phyloP scores from a whole-genome alignment of 805 yeast species.

The Ogataea pilisensis region DNA sequence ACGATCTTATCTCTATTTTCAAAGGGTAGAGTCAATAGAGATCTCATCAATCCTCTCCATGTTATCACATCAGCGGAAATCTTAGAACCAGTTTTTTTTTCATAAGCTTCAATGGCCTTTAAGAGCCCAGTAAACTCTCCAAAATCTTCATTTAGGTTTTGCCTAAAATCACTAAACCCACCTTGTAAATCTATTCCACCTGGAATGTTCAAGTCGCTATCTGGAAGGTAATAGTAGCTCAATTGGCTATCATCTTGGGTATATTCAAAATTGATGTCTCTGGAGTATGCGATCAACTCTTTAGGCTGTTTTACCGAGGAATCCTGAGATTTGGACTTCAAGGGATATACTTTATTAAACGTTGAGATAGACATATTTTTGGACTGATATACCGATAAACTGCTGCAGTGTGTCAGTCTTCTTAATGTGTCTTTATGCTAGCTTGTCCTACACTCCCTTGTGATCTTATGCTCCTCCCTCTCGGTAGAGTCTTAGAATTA shows the following conservation, averaged over 20 bases:
- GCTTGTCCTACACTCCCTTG: too few relatives aligned
- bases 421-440: too few relatives aligned
- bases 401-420: too few relatives aligned
- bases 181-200: conserved; percentile 55
- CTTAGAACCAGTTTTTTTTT: conserved; percentile 42
- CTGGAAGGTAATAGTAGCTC: conserved; percentile 79
- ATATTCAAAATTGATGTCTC: conserved; percentile 47
- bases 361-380: not conserved
- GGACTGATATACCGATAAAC: too few relatives aligned
- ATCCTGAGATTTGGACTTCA: conserved; percentile 49
- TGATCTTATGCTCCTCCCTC: too few relatives aligned
- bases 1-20: conserved; percentile 52
- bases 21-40: conserved; percentile 65
- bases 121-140: conserved; percentile 57
- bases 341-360: conserved; percentile 28
- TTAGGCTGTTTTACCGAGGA: conserved; percentile 82
- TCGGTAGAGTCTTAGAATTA: too few relatives aligned
- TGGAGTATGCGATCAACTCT: conserved; percentile 66
- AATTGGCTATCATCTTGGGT: conserved; percentile 50
- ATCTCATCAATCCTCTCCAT: conserved; percentile 81
- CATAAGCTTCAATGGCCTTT: conserved; percentile 50
- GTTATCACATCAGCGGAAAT: conserved; percentile 66
- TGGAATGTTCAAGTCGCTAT: conserved; percentile 51
- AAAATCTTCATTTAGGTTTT: conserved; percentile 51
- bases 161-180: conserved; percentile 59